A percentile compares a stretch with the other conserved stretches of the same genome.
Conservation (phyloP, 352 stramenopile genomes). For the Pythium rishiriense region DNA sequence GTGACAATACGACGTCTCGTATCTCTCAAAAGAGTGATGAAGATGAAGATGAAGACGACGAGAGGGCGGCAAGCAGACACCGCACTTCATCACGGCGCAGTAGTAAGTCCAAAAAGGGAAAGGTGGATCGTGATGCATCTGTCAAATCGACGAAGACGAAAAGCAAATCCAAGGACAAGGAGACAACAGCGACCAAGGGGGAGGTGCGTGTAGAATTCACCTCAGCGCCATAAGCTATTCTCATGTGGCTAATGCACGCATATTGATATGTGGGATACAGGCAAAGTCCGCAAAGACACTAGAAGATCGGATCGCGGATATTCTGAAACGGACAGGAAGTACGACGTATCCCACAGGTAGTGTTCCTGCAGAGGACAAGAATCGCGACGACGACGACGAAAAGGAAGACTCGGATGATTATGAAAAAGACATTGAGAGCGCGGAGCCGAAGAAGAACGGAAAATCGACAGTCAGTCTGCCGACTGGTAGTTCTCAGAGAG, state of each 20-base stretch:
- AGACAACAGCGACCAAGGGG: conserved; percentile 20
- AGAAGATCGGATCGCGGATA: conserved; percentile 74
- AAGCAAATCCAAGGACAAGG: conserved; percentile 26
- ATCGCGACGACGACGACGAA: conserved; percentile 2
- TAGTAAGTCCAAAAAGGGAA: conserved; percentile 17
- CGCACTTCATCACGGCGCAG: background rate
- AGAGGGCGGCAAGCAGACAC: conserved; percentile 5
- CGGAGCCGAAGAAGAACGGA: background rate
- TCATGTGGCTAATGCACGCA: too few species aligned
- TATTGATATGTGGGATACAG: conserved; percentile 1
- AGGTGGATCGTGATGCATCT: conserved; percentile 23
- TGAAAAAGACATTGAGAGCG: background rate
- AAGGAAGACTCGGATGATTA: conserved; percentile 13
- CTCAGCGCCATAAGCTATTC: too few species aligned
- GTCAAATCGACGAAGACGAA: conserved; percentile 24
- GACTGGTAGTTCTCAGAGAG: background rate
- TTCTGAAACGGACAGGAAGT: conserved; percentile 77
- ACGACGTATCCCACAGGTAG: conserved; percentile 29
- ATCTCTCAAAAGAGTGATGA: conserved; percentile 30
- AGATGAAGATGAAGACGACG: conserved; percentile 23
- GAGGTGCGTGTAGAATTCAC: conserved; percentile 12
- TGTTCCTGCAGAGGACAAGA: conserved; percentile 7
- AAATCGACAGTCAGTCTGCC: background rate
- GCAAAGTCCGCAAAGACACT: conserved; percentile 41
- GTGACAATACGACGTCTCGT: conserved; percentile 26